These are phyloP conservation scores for Microthlaspi erraticum DNA, from an alignment of 345 rosid genomes.

Conservation along the genomic window DNA sequence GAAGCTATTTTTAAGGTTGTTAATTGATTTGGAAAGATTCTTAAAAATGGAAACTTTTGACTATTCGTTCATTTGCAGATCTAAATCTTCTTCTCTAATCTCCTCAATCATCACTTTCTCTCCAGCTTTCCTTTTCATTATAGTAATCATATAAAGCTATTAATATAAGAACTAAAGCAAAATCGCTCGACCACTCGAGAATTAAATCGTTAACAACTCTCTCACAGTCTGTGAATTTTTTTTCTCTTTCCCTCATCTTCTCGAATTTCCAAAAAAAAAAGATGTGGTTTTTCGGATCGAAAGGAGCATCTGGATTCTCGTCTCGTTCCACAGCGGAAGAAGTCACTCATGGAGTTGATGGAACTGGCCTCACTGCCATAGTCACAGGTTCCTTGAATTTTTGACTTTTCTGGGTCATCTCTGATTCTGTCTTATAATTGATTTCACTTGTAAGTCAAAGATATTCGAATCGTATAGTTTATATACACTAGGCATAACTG, in stretches of 20 bases:
- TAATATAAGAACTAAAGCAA: neutral
- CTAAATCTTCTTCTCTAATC: neutral
- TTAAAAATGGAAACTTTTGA: no score
- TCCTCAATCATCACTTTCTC: neutral
- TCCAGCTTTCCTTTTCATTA: neutral
- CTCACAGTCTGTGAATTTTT: neutral
- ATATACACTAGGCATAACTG: neutral
- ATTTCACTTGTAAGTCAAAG: neutral
- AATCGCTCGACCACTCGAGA: constrained; percentile 19
- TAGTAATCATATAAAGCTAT: constrained; percentile 11
- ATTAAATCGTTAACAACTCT: neutral
- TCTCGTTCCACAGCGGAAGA: constrained; percentile 71
- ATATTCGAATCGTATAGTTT: constrained; percentile 25
- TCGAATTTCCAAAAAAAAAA: neutral
- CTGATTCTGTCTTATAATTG: neutral
- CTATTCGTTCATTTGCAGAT: no score
- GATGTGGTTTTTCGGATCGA: constrained; percentile 43
- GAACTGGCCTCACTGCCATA: constrained; percentile 74
- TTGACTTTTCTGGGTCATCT: constrained; percentile 6
- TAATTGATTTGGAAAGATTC: no score
- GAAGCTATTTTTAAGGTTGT: no score
- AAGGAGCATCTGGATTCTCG: constrained; percentile 51
- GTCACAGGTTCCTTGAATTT: constrained; percentile 56
- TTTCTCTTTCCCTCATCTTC: neutral
- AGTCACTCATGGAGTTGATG: constrained; percentile 70